phyloP scores from a whole-genome alignment of 768 basidiomycete species.

The Lentinula edodes region DNA sequence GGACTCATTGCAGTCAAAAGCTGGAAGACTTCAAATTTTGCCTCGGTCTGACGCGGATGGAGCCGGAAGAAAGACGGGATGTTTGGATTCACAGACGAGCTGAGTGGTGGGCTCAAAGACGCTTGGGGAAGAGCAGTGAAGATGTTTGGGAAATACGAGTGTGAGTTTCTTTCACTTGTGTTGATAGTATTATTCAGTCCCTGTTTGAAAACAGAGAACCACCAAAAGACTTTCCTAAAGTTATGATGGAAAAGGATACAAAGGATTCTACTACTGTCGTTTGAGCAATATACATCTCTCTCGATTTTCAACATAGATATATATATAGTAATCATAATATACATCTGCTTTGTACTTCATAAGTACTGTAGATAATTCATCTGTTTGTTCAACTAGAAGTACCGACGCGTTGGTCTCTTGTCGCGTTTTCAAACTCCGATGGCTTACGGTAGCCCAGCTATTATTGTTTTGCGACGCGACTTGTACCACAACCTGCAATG shows the following conservation, averaged over 20 bases:
- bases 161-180: slow-evolving; percentile 37
- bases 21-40: slow-evolving; percentile 95
- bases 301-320: too few relatives aligned
- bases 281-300: too few relatives aligned
- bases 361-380: too few relatives aligned
- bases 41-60: slow-evolving; percentile 72
- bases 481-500: slow-evolving; percentile 19
- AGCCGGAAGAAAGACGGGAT: slow-evolving; percentile 71
- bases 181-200: not conserved
- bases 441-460: not conserved
- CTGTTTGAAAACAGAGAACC: not conserved
- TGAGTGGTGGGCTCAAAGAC: slow-evolving; percentile 88
- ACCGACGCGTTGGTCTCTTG: too few relatives aligned
- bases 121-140: slow-evolving; percentile 81
- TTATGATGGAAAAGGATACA: not conserved
- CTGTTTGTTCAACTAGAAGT: too few relatives aligned
- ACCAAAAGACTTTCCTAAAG: not conserved
- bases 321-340: too few relatives aligned
- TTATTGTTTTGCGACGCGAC: not conserved
- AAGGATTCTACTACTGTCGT: not conserved
- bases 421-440: not conserved
- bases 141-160: slow-evolving; percentile 88
- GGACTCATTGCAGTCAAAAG: slow-evolving; percentile 66
- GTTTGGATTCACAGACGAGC: slow-evolving; percentile 84
- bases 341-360: too few relatives aligned